These are phyloP conservation scores for Russula griseocarnosa DNA, from an alignment of 768 basidiomycete genomes.

Conservation along the genomic window DNA sequence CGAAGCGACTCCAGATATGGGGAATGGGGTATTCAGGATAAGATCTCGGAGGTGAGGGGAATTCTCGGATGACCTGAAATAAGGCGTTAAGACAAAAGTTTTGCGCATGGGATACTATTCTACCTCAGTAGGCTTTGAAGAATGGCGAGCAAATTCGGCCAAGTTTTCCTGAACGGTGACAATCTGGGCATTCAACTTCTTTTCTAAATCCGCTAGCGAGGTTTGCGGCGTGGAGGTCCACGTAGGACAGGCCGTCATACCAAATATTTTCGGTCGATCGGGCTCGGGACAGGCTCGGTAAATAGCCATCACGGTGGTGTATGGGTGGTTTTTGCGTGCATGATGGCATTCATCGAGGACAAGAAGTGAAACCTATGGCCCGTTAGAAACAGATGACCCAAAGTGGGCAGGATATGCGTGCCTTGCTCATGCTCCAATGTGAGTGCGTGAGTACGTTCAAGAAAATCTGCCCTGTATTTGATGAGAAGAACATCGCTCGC, in stretches of 20 bases:
- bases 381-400: background rate
- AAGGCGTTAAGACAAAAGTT: background rate
- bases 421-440: conserved; percentile 68
- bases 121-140: conserved; percentile 66
- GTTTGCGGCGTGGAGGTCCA: conserved; percentile 70
- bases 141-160: conserved; percentile 58
- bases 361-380: conserved; percentile 48
- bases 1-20: conserved; percentile 51
- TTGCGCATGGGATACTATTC: conserved; percentile 23
- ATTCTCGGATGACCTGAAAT: conserved; percentile 21
- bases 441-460: conserved; percentile 78
- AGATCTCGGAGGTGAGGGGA: conserved; percentile 41
- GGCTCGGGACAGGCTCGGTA: conserved; percentile 45
- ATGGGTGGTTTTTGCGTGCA: conserved; percentile 52
- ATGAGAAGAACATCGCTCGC: background rate
- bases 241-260: conserved; percentile 89
- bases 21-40: conserved; percentile 55
- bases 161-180: conserved; percentile 68
- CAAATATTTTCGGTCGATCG: conserved; percentile 78
- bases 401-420: conserved; percentile 25
- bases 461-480: conserved; percentile 69
- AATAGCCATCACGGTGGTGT: conserved; percentile 55
- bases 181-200: conserved; percentile 68
- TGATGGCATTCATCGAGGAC: conserved; percentile 60
- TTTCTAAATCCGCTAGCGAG: conserved; percentile 61